These are phyloP conservation scores for Sporothrix pseudoabietina DNA, from an alignment of 2,329 filamentous ascomycete genomes.

Conservation along the genomic window DNA sequence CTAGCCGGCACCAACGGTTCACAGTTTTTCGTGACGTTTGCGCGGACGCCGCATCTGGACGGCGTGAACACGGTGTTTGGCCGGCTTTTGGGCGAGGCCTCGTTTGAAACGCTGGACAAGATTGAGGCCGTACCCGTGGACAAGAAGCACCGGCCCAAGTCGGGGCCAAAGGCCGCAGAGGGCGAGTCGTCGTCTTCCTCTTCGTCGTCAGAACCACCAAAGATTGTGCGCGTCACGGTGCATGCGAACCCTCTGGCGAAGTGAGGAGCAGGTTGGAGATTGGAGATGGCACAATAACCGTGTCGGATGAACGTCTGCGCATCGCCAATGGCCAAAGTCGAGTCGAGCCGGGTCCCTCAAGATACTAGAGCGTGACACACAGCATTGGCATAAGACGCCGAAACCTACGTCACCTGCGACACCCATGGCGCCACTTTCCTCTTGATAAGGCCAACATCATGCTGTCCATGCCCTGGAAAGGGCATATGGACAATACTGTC, in stretches of 20 bases:
- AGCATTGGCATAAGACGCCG: too few species aligned
- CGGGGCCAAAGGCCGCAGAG: constrained; percentile 7
- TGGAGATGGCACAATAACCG: background rate
- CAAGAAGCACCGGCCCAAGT: constrained; percentile 73
- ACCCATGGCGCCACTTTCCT: too few species aligned
- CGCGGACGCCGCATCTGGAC: constrained; percentile 77
- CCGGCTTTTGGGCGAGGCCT: constrained; percentile 67
- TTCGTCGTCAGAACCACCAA: constrained; percentile 3
- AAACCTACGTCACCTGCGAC: too few species aligned
- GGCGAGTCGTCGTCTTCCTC: background rate
- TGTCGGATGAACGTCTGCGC: background rate
- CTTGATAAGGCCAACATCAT: too few species aligned
- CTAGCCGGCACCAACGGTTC: constrained; percentile 68
- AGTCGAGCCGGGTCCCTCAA: background rate
- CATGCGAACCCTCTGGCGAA: constrained; percentile 31
- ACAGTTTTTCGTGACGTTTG: constrained; percentile 81
- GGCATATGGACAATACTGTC: too few species aligned
- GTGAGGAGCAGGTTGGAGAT: constrained; percentile 2
- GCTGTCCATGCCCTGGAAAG: too few species aligned
- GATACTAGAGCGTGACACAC: too few species aligned
- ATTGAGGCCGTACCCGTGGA: constrained; percentile 74
- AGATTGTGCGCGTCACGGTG: constrained; percentile 29
- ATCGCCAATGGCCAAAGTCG: background rate
- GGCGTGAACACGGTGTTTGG: constrained; percentile 85
- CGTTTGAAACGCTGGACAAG: constrained; percentile 65